Conservation (phyloP, 805 yeast species). For the Candida koratica region DNA sequence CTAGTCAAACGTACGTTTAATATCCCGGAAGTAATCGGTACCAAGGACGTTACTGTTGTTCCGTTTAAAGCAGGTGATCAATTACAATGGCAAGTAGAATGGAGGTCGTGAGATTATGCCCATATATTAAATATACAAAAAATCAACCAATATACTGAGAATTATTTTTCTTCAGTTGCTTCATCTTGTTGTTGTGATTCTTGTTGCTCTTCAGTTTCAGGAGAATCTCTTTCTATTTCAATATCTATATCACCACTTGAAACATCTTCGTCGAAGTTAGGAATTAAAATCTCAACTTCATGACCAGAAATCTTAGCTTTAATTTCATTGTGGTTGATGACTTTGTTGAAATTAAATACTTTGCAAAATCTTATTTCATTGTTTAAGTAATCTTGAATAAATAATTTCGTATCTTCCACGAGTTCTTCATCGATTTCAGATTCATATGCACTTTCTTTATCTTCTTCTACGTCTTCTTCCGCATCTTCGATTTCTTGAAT, state of each 20-base stretch:
- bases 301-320: conserved; percentile 36
- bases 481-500: conserved; percentile 11
- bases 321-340: conserved; percentile 34
- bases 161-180: conserved; percentile 1
- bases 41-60: conserved; percentile 48
- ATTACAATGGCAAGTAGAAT: conserved; percentile 68
- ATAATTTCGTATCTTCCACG: conserved; percentile 35
- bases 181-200: not conserved
- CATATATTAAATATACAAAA: too few species aligned
- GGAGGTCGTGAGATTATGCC: too few species aligned
- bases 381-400: conserved; percentile 36
- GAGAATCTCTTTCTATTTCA: conserved; percentile 17
- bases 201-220: not conserved
- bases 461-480: conserved; percentile 11
- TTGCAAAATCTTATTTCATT: conserved; percentile 39
- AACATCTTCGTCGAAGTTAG: conserved; percentile 28
- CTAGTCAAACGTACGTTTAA: conserved; percentile 50
- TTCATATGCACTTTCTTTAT: conserved; percentile 14
- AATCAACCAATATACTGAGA: too few species aligned
- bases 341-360: conserved; percentile 39
- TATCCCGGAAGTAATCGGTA: conserved; percentile 59
- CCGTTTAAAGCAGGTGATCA: conserved; percentile 85
- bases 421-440: conserved; percentile 33
- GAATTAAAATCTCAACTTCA: conserved; percentile 41
- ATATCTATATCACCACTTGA: conserved; percentile 20